Base-by-base conservation (phyloP, 257 asterid species). In the Przewalskia tangutica region DNA sequence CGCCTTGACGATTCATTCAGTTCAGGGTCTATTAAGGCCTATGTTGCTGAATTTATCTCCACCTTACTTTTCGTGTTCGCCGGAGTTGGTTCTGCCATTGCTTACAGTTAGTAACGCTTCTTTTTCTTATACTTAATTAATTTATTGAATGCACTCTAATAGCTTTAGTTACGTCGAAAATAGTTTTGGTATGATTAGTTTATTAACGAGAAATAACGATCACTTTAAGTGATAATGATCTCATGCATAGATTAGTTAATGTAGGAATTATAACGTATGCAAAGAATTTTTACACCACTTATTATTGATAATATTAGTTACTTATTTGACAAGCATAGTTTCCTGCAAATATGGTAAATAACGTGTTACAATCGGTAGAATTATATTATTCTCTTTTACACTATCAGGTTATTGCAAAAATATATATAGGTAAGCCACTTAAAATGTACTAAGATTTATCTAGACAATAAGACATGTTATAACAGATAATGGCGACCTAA, bases 61-160 rank as follows among this genome's bases (percentile, higher is more conserved):
- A 95, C 98, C 71, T 71, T 92, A 90, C 94, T 95, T 82, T 95
- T 95, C 85, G 92, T 95, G 86, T 95, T 93, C 84, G 98, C 98
- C 81, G 98, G 98, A 66, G 98, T 93, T 84, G 98, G 98, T 73
- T 95, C 98, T 62, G 98, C 98, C 93, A 91, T 95, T 32, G 98
- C 98, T 27, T 95, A 71, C 97, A 90, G 98, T 91, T 83, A 17
- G 11, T 54, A 10, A 56, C 32, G 40, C 34, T n/a, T 36, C 4
- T 23, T 7, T 16, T 7, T 32, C 4, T 64, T 32, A 34, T 65
- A 8, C 48, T 11, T 66, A 42, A 2, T 6, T 63, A 23, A 63
- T 34, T 38, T 38, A 38, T 4, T 38, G 4, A 32, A 27, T 13
- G 75, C 32, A 12, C 48, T 66, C 58, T 1, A 53, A 53, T 53